phyloP scores from a whole-genome alignment of 257 asterid species.

The Pogostemon cablin region DNA sequence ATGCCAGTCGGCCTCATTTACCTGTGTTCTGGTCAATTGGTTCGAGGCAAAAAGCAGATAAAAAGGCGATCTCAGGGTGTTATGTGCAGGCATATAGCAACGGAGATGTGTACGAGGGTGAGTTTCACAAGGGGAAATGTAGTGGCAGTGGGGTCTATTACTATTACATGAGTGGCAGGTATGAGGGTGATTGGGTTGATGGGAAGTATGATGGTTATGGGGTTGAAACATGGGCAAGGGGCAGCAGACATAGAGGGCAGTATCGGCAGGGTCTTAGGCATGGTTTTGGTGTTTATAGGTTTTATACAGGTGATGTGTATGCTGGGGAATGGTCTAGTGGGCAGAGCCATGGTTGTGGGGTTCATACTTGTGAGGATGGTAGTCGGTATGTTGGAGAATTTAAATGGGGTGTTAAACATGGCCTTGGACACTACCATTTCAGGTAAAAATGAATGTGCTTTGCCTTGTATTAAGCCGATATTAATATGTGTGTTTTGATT shows the following conservation, averaged over 20 bases:
- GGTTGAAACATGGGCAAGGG: slow-evolving; percentile 91
- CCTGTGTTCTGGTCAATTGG: slow-evolving; percentile 98
- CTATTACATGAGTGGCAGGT: slow-evolving; percentile 93
- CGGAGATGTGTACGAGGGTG: slow-evolving; percentile 97
- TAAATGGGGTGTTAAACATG: slow-evolving; percentile 93
- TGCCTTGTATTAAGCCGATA: neutral
- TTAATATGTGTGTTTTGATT: neutral
- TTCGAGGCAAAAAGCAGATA: slow-evolving; percentile 60
- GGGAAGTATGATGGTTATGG: slow-evolving; percentile 94
- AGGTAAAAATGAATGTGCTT: slow-evolving; percentile 45
- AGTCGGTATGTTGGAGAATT: slow-evolving; percentile 87
- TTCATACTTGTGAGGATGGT: slow-evolving; percentile 89
- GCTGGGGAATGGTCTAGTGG: slow-evolving; percentile 97
- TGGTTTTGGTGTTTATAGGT: slow-evolving; percentile 87
- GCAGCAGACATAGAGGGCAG: slow-evolving; percentile 87
- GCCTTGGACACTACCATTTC: slow-evolving; percentile 91
- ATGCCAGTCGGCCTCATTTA: slow-evolving; percentile 47
- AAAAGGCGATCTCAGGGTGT: slow-evolving; percentile 66
- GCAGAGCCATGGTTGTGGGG: slow-evolving; percentile 89
- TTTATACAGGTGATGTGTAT: slow-evolving; percentile 94
- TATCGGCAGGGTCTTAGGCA: slow-evolving; percentile 88
- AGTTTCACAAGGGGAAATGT: slow-evolving; percentile 87
- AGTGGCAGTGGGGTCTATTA: slow-evolving; percentile 96
- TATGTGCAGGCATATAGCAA: slow-evolving; percentile 83
- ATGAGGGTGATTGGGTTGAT: slow-evolving; percentile 91